Evolutionary conservation across 2,329 filamentous ascomycete genomes (phyloP).

Genomic region (Gnomoniopsis sp.): DNA sequence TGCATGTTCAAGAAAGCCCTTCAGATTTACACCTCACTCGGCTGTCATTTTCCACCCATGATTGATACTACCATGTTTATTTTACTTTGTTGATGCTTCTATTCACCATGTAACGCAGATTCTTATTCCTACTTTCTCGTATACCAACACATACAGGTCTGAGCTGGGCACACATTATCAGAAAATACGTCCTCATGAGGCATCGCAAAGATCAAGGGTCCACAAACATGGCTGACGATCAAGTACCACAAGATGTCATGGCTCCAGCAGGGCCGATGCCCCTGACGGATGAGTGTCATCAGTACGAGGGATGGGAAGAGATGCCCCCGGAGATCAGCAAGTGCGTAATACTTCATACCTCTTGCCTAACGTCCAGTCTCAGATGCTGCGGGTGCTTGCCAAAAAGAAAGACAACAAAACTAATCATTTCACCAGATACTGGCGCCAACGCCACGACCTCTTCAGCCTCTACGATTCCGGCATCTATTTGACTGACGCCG

Average conservation of each 20-base stretch:
- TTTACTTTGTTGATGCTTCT: too few species aligned
- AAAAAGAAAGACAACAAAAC: slow-evolving; percentile 3
- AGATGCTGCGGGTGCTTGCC: too few species aligned
- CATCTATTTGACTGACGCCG: slow-evolving; percentile 85
- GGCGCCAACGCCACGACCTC: slow-evolving; percentile 81
- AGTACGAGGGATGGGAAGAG: slow-evolving; percentile 68
- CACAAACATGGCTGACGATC: neutral
- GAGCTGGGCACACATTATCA: neutral
- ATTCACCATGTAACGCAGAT: neutral
- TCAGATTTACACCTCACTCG: too few species aligned
- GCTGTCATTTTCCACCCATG: too few species aligned
- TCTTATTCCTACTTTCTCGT: neutral
- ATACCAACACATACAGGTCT: neutral
- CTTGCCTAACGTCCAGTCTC: neutral
- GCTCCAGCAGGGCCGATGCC: slow-evolving; percentile 43
- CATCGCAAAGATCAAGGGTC: neutral
- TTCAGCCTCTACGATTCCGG: slow-evolving; percentile 86
- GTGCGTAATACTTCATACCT: slow-evolving; percentile 43
- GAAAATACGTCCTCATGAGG: neutral
- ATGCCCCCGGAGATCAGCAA: slow-evolving; percentile 85
- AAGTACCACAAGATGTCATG: slow-evolving; percentile 26
- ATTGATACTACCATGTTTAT: too few species aligned
- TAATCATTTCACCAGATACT: slow-evolving; percentile 62
- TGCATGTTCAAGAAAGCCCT: too few species aligned
- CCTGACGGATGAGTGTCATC: slow-evolving; percentile 64